These are phyloP conservation scores for Tylopilus subfusipes DNA, from an alignment of 768 basidiomycete species.

Conservation along the genomic window DNA sequence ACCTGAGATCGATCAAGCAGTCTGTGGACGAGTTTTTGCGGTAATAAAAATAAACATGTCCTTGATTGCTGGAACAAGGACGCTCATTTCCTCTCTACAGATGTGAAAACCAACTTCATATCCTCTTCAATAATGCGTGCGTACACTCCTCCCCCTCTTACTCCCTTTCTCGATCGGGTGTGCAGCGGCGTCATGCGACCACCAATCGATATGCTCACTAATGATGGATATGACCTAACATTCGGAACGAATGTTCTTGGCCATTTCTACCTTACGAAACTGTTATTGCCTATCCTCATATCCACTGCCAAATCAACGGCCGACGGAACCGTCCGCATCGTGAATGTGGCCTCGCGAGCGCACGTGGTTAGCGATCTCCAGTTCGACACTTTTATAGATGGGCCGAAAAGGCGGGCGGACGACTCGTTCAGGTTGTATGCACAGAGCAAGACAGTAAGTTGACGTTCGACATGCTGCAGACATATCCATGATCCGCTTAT, in stretches of 20 bases:
- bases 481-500: not conserved
- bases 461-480: not conserved
- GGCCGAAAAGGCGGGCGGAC: constrained; percentile 32
- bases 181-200: constrained; percentile 1
- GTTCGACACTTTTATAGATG: constrained; percentile 39
- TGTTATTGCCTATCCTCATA: constrained; percentile 13
- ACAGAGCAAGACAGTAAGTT: constrained; percentile 16
- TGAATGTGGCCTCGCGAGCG: constrained; percentile 27
- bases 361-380: constrained; percentile 23
- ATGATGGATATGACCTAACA: no score
- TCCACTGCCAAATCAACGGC: constrained; percentile 21
- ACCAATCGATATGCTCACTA: constrained; percentile 3
- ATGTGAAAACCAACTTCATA: constrained; percentile 5
- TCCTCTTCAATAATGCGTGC: constrained; percentile 11
- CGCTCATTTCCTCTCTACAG: constrained; percentile 3
- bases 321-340: constrained; percentile 29
- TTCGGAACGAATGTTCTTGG: constrained; percentile 12
- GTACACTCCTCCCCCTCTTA: not conserved
- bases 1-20: constrained; percentile 28
- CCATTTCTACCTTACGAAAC: constrained; percentile 8
- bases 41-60: constrained; percentile 23
- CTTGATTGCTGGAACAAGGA: constrained; percentile 24
- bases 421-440: constrained; percentile 26
- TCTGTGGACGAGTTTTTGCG: constrained; percentile 34
- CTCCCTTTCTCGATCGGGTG: not conserved